Evolutionary conservation across 768 basidiomycete genomes (phyloP).

Genomic region (Suillus hirtellus): DNA sequence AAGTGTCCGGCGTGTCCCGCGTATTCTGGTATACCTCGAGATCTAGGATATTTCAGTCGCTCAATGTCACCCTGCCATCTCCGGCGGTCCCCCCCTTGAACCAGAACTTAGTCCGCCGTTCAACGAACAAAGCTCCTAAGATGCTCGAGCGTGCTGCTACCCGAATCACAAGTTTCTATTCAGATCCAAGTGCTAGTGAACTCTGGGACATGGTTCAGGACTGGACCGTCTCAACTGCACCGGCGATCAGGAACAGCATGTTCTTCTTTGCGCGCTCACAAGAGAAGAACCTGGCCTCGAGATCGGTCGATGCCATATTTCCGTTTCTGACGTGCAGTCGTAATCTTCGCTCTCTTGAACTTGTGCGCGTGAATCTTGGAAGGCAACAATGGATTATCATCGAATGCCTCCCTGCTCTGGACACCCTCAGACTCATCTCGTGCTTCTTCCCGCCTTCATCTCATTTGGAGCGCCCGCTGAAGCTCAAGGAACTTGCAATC

Average conservation of each 20-base stretch:
- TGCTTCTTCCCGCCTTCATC: neutral
- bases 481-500: slow-evolving; percentile 5
- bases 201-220: slow-evolving; percentile 4
- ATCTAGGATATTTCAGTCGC: slow-evolving; percentile 5
- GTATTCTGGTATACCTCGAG: slow-evolving; percentile 1
- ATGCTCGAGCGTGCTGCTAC: neutral
- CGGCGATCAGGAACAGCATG: neutral
- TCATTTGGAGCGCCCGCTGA: neutral
- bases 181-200: neutral
- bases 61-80: neutral
- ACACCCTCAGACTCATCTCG: neutral
- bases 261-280: neutral
- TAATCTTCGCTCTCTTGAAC: slow-evolving; percentile 1
- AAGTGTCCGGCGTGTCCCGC: slow-evolving; percentile 1
- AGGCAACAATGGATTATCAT: neutral
- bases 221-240: neutral
- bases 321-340: neutral
- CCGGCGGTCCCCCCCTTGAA: neutral
- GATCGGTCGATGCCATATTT: neutral
- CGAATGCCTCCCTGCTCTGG: neutral
- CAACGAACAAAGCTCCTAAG: neutral
- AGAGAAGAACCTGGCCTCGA: neutral
- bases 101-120: neutral
- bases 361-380: neutral
- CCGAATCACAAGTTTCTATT: slow-evolving; percentile 6